Evolutionary conservation across 2,329 filamentous ascomycete genomes (phyloP).

Genomic region (Hypoxylon sp.): DNA sequence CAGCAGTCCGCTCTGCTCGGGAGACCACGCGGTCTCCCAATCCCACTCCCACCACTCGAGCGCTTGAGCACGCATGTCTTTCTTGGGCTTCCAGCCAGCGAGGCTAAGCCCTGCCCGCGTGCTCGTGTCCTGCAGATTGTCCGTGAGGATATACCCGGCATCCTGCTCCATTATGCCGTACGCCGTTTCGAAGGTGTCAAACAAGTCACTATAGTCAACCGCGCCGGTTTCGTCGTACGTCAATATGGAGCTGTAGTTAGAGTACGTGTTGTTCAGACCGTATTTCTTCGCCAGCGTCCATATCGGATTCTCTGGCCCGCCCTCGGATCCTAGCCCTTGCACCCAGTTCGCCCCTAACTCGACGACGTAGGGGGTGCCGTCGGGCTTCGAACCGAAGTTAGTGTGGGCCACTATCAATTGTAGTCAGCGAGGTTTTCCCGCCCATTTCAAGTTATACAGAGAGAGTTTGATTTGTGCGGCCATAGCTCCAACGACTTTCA

Average conservation of each 20-base stretch:
- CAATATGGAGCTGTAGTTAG: constrained; percentile 68
- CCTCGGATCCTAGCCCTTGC: constrained; percentile 46
- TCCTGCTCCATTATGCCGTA: constrained; percentile 61
- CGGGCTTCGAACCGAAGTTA: constrained; percentile 63
- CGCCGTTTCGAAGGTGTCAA: constrained; percentile 63
- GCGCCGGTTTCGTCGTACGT: constrained; percentile 71
- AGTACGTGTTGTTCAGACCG: constrained; percentile 66
- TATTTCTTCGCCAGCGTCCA: constrained; percentile 73
- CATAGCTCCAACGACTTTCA: neutral
- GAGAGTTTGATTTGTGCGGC: neutral
- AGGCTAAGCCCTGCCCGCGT: constrained; percentile 69
- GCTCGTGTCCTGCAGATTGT: constrained; percentile 72
- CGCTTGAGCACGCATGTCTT: constrained; percentile 67
- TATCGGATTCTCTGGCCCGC: constrained; percentile 68
- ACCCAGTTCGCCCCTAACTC: constrained; percentile 78
- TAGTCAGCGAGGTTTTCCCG: neutral
- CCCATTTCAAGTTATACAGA: neutral
- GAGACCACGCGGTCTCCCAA: constrained; percentile 69
- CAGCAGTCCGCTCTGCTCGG: constrained; percentile 67
- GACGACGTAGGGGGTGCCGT: constrained; percentile 67
- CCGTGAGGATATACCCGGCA: constrained; percentile 67
- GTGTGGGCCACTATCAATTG: constrained; percentile 60
- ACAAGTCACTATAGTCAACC: constrained; percentile 62
- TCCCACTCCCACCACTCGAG: constrained; percentile 68
- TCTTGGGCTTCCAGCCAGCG: constrained; percentile 72